These are phyloP conservation scores for Trichoderma afroharzianum DNA, from an alignment of 2,329 filamentous ascomycete genomes.

Conservation along the genomic window DNA sequence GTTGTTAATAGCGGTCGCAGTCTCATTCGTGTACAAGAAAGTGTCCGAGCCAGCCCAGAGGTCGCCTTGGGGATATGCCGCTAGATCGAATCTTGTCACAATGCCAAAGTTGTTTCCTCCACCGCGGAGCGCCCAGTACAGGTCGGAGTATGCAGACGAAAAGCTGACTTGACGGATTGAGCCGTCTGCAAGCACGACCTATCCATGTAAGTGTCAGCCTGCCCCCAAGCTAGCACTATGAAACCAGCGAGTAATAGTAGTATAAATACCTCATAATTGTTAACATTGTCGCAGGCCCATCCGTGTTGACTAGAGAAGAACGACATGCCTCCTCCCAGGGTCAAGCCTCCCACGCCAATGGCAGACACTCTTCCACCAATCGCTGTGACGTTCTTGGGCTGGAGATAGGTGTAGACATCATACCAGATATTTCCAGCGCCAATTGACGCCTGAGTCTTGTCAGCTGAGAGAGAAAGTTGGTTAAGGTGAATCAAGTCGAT, in stretches of 20 bases:
- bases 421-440: constrained; percentile 39
- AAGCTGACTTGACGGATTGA: constrained; percentile 4
- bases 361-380: constrained; percentile 37
- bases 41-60: constrained; percentile 38
- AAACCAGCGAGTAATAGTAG: too few relatives aligned
- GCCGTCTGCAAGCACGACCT: constrained; percentile 14
- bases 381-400: constrained; percentile 30
- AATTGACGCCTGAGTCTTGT: constrained; percentile 31
- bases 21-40: constrained; percentile 28
- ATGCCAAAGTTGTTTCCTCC: constrained; percentile 23
- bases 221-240: background rate
- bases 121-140: constrained; percentile 12
- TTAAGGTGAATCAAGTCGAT: constrained; percentile 38
- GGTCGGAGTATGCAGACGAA: background rate
- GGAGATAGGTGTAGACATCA: constrained; percentile 36
- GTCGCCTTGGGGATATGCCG: constrained; percentile 33
- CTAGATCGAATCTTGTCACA: constrained; percentile 33
- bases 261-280: background rate
- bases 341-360: constrained; percentile 35
- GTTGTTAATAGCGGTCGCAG: constrained; percentile 21
- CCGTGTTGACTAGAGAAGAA: constrained; percentile 19
- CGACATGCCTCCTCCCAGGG: constrained; percentile 21
- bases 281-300: constrained; percentile 17
- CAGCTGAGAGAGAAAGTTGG: constrained; percentile 27
- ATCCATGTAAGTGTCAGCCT: background rate